Evolutionary conservation across 495 filamentous ascomycete species (phyloP).

Genomic region (Talaromyces borbonicus): DNA sequence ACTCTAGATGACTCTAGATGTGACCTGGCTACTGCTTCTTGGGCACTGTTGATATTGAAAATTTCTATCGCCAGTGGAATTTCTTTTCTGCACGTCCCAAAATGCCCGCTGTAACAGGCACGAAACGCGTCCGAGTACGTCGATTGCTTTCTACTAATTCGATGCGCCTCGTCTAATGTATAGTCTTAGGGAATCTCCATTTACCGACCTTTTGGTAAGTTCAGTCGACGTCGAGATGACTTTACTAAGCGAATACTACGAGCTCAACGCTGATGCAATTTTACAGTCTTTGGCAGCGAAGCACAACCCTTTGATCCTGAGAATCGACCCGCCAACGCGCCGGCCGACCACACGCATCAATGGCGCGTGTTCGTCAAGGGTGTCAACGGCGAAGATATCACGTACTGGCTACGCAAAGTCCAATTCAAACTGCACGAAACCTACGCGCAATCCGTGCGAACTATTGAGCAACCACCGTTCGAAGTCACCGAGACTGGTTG

Average conservation of each 20-base stretch:
- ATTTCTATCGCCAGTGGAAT: too few relatives aligned
- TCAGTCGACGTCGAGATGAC: background rate
- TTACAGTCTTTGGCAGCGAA: slow-evolving; percentile 65
- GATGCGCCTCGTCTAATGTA: slow-evolving; percentile 1
- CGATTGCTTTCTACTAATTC: background rate
- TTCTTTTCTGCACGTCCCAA: background rate
- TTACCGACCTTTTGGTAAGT: slow-evolving; percentile 59
- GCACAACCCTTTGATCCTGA: slow-evolving; percentile 65
- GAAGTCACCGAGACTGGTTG: slow-evolving; percentile 86
- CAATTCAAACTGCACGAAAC: slow-evolving; percentile 97
- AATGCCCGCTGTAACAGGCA: slow-evolving; percentile 48
- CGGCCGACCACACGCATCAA: slow-evolving; percentile 80
- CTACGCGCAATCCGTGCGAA: slow-evolving; percentile 77
- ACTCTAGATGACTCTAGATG: too few relatives aligned
- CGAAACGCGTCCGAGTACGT: slow-evolving; percentile 49
- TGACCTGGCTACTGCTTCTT: too few relatives aligned
- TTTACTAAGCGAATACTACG: slow-evolving; percentile 9
- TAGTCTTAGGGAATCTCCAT: slow-evolving; percentile 59
- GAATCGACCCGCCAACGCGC: slow-evolving; percentile 49
- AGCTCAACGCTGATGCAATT: background rate
- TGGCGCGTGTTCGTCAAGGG: slow-evolving; percentile 91
- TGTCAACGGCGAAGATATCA: slow-evolving; percentile 75
- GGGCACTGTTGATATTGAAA: too few relatives aligned
- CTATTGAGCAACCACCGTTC: slow-evolving; percentile 68
- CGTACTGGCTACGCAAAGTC: slow-evolving; percentile 92